A percentile compares a stretch with the other conserved stretches of the same genome.
phyloP scores from a whole-genome alignment of 2,329 filamentous ascomycete species.

The Talaromyces sp. region DNA sequence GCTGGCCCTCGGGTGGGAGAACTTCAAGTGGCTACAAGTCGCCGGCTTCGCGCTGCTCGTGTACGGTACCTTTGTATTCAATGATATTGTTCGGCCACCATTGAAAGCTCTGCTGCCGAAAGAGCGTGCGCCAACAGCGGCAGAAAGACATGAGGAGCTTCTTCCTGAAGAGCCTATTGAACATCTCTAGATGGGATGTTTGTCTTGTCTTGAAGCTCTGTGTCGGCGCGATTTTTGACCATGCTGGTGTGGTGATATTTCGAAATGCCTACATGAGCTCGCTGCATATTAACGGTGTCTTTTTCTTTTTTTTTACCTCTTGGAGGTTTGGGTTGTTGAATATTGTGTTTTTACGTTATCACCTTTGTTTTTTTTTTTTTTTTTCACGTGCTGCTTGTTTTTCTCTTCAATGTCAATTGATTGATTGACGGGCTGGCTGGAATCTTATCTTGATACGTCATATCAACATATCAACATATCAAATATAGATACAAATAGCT shows the following conservation, averaged over 20 bases:
- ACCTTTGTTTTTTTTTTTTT: no score
- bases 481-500: not conserved
- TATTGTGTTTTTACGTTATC: no score
- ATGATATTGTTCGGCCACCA: conserved; percentile 83
- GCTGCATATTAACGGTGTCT: not conserved
- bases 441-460: not conserved
- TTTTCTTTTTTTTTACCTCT: not conserved
- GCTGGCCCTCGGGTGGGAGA: conserved; percentile 89
- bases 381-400: not conserved
- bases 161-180: conserved; percentile 81
- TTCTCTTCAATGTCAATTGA: not conserved
- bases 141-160: conserved; percentile 42
- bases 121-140: conserved; percentile 18
- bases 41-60: conserved; percentile 82
- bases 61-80: conserved; percentile 95
- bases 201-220: not conserved
- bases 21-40: conserved; percentile 96
- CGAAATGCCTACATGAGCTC: not conserved
- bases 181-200: conserved; percentile 44
- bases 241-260: no score
- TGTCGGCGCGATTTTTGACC: not conserved
- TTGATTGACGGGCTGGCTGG: no score
- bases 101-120: conserved; percentile 60
- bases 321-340: not conserved
- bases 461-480: not conserved